Percentiles rank a stretch among this genome's conserved stretches.
These are phyloP conservation scores for Rhodomyrtus tomentosa DNA, from an alignment of 345 rosid genomes.

Conservation along the genomic window DNA sequence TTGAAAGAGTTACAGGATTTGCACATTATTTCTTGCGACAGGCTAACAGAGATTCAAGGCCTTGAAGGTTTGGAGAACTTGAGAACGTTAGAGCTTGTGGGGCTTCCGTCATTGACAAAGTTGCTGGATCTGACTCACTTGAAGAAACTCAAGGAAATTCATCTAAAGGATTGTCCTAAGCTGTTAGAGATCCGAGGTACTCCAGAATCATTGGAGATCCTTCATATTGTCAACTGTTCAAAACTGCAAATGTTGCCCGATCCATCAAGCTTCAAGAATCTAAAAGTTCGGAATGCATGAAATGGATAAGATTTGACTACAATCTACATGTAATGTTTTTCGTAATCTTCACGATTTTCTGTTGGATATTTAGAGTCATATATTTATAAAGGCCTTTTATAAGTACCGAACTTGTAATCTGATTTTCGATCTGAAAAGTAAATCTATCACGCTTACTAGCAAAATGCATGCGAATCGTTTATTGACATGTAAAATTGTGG, in stretches of 20 bases:
- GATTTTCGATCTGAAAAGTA: background rate
- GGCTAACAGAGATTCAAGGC: background rate
- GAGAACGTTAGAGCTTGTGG: background rate
- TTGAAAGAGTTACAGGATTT: accelerated
- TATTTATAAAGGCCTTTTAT: background rate
- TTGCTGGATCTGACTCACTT: background rate
- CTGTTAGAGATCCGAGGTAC: accelerated
- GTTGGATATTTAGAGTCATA: background rate
- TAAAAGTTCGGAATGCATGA: background rate
- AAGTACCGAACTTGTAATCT: background rate
- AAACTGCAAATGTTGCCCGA: background rate
- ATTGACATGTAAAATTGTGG: background rate
- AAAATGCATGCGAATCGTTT: background rate
- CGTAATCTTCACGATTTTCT: background rate
- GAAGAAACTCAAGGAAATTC: background rate
- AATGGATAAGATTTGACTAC: accelerated
- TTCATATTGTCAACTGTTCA: background rate
- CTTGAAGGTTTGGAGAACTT: background rate
- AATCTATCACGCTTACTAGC: background rate
- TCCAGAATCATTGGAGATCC: background rate
- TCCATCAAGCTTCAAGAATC: background rate
- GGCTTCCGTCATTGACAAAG: background rate
- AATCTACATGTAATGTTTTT: background rate
- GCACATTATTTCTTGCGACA: background rate
- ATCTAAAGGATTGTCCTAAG: background rate